Evolutionary conservation across 495 filamentous ascomycete genomes (phyloP).

Genomic region (Sporormia fimetaria): DNA sequence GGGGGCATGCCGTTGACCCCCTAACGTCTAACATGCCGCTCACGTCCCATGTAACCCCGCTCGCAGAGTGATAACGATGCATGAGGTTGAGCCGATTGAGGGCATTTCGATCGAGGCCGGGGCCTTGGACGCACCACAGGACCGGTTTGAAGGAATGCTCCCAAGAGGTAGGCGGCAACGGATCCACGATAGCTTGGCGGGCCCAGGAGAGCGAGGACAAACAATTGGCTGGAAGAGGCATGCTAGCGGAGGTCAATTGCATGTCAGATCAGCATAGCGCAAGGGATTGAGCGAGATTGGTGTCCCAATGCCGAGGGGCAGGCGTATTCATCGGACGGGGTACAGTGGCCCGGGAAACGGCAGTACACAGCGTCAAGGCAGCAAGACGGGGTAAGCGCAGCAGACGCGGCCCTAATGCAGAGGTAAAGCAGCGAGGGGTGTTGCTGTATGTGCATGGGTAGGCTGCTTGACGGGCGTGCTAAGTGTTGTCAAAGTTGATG

Average conservation of each 20-base stretch:
- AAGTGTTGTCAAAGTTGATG: slow-evolving; percentile 29
- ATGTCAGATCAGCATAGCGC: slow-evolving; percentile 17
- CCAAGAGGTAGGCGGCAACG: slow-evolving; percentile 19
- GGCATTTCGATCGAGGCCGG: slow-evolving; percentile 20
- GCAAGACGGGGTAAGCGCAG: slow-evolving; percentile 25
- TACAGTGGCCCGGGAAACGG: slow-evolving; percentile 4
- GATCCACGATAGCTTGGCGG: slow-evolving; percentile 23
- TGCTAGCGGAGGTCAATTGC: slow-evolving; percentile 10
- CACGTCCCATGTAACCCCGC: slow-evolving; percentile 28
- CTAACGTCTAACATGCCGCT: slow-evolving; percentile 12
- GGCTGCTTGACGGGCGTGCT: slow-evolving; percentile 25
- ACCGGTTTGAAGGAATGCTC: slow-evolving; percentile 22
- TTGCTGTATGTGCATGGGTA: slow-evolving; percentile 27
- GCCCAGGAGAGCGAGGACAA: background rate
- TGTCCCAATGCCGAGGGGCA: slow-evolving; percentile 10
- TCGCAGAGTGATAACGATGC: slow-evolving; percentile 26
- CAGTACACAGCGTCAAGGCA: slow-evolving; percentile 20
- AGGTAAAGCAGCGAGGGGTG: slow-evolving; percentile 26
- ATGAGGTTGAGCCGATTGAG: slow-evolving; percentile 27
- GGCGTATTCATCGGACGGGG: slow-evolving; percentile 9
- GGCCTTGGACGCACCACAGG: slow-evolving; percentile 15
- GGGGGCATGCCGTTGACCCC: slow-evolving; percentile 24
- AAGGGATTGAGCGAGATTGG: slow-evolving; percentile 20
- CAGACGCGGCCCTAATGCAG: slow-evolving; percentile 18
- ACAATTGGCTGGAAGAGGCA: slow-evolving; percentile 23